phyloP scores from a whole-genome alignment of 2,329 filamentous ascomycete species.

The Lecanicillium sp. region DNA sequence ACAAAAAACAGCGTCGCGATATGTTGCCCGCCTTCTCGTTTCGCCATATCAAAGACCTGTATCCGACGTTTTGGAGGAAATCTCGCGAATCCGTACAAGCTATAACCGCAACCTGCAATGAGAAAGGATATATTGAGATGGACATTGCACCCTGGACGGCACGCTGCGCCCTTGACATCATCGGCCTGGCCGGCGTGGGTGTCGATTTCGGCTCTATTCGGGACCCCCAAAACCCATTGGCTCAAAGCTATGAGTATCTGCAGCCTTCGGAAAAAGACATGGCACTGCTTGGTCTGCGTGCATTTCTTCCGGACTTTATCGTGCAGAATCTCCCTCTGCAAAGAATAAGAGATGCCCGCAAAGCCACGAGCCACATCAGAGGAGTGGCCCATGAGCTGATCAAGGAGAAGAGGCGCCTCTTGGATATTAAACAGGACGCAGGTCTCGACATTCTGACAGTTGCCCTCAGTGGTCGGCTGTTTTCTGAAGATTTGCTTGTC shows the following conservation, averaged over 20 bases:
- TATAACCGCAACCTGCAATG: conserved; percentile 8
- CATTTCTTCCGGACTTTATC: conserved; percentile 14
- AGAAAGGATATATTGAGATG: conserved; percentile 15
- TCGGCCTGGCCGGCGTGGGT: conserved; percentile 28
- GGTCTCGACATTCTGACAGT: conserved; percentile 33
- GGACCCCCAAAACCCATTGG: conserved; percentile 28
- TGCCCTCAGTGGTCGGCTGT: conserved; percentile 25
- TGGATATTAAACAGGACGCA: conserved; percentile 20
- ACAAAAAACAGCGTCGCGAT: conserved; percentile 27
- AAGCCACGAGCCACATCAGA: conserved; percentile 22
- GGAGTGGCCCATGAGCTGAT: conserved; percentile 27
- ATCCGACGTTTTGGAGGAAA: conserved; percentile 29
- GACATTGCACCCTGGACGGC: conserved; percentile 19
- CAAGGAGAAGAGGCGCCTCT: conserved; percentile 22
- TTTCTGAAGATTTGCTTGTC: conserved; percentile 34
- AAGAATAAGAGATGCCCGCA: conserved; percentile 20
- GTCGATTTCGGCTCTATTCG: conserved; percentile 28
- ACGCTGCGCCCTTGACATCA: conserved; percentile 30
- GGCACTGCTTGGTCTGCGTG: conserved; percentile 12
- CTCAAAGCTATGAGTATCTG: conserved; percentile 28
- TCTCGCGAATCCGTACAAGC: conserved; percentile 21
- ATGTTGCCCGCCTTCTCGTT: conserved; percentile 28
- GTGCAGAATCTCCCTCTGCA: conserved; percentile 14
- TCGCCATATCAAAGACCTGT: conserved; percentile 27
- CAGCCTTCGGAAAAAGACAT: conserved; percentile 13